phyloP scores from a whole-genome alignment of 495 filamentous ascomycete genomes.

The Symbiotaphrina buchneri region DNA sequence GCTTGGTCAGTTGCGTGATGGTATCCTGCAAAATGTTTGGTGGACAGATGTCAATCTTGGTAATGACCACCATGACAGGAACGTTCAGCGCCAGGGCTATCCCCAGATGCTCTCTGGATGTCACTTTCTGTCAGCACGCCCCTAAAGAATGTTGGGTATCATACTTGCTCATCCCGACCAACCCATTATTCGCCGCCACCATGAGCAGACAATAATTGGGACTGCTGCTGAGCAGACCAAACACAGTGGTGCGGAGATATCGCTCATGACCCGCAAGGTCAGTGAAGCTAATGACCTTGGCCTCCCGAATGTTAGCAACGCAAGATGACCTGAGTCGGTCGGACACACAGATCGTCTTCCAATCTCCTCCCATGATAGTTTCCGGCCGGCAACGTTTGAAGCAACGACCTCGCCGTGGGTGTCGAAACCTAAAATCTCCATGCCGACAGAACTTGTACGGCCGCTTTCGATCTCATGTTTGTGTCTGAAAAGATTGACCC shows the following conservation, averaged over 20 bases:
- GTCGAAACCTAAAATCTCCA: conserved; percentile 99
- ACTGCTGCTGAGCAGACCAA: conserved; percentile 81
- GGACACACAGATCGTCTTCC: conserved; percentile 55
- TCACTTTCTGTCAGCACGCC: neutral
- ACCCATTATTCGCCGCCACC: conserved; percentile 94
- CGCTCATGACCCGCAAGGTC: conserved; percentile 91
- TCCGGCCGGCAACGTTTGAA: conserved; percentile 60
- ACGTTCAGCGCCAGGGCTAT: conserved; percentile 92
- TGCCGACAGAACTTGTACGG: conserved; percentile 83
- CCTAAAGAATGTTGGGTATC: conserved; percentile 2
- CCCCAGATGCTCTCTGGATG: conserved; percentile 56
- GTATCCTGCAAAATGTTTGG: conserved; percentile 91
- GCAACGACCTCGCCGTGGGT: conserved; percentile 65
- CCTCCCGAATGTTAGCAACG: conserved; percentile 11
- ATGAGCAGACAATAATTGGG: conserved; percentile 96
- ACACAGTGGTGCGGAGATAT: conserved; percentile 90
- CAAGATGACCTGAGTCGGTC: neutral
- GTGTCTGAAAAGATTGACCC: conserved; percentile 91
- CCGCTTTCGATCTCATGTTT: conserved; percentile 96
- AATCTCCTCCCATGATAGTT: conserved; percentile 94
- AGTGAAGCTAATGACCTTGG: conserved; percentile 92
- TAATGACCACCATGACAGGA: conserved; percentile 93
- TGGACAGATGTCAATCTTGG: conserved; percentile 97
- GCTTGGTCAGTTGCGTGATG: conserved; percentile 72
- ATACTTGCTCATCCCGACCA: conserved; percentile 87